Percentiles rank a stretch among this genome's conserved stretches.
phyloP scores from a whole-genome alignment of 2,329 filamentous ascomycete species.

The Tolypocladium ophioglossoides region DNA sequence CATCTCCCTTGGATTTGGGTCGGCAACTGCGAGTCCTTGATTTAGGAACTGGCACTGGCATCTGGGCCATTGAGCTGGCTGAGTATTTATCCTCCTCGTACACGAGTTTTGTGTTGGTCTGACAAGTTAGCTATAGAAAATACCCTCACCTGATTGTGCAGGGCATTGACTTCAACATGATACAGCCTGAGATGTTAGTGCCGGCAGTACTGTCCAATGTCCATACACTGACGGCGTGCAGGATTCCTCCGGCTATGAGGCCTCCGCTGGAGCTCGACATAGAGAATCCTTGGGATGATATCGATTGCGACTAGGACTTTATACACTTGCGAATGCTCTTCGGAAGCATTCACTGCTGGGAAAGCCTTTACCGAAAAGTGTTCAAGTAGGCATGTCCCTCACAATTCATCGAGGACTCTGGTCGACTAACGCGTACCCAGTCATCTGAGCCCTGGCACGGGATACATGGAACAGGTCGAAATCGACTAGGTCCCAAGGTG shows the following conservation, averaged over 20 bases:
- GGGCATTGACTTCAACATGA: slow-evolving; percentile 15
- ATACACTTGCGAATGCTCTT: slow-evolving; percentile 68
- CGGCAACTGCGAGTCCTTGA: slow-evolving; percentile 36
- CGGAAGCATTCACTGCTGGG: slow-evolving; percentile 66
- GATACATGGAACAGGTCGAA: slow-evolving; percentile 73
- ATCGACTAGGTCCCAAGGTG: slow-evolving; percentile 66
- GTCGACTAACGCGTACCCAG: slow-evolving; percentile 24
- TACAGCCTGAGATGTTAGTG: slow-evolving; percentile 15
- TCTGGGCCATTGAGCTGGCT: slow-evolving; percentile 3
- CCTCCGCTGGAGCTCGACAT: slow-evolving; percentile 51
- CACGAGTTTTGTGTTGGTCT: too few species aligned
- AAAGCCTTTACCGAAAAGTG: slow-evolving; percentile 55
- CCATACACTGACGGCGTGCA: slow-evolving; percentile 18
- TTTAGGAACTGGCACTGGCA: too few species aligned
- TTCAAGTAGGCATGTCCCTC: slow-evolving; percentile 37
- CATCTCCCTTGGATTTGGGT: background rate
- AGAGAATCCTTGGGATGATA: slow-evolving; percentile 48
- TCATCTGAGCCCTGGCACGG: slow-evolving; percentile 61
- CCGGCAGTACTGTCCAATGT: too few species aligned
- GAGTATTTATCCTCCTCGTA: slow-evolving; percentile 1
- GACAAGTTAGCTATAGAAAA: slow-evolving; percentile 1
- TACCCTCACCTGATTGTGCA: slow-evolving; percentile 6
- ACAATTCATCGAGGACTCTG: background rate
- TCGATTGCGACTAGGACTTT: slow-evolving; percentile 53
- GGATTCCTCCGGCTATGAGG: slow-evolving; percentile 50